Base-by-base conservation (phyloP, 495 filamentous ascomycete genomes). In the Daldinia decipiens region DNA sequence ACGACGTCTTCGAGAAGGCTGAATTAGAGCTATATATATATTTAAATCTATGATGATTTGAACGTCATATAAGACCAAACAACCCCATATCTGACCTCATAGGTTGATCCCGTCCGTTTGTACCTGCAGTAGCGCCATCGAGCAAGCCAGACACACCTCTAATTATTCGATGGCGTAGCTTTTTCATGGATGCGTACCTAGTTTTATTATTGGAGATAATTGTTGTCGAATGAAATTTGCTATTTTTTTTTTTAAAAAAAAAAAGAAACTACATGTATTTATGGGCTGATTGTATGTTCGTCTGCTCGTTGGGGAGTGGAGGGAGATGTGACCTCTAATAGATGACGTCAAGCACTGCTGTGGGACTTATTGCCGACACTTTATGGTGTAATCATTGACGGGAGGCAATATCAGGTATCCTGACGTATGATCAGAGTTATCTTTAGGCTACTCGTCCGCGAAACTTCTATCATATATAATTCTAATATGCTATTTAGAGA, bases 81-180 rank as follows among this genome's bases (percentile, higher is more conserved):
- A 17, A 13, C 15, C 21, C 43, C 40, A 54, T 53, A 9, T 34
- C 27, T 70, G 67, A 64, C 60, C 43, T 70, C 67, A 70, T 63
- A 12, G 27, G 29, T 60, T 36, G 47, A 17, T 32, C 31, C 15
- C 40, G 17, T 26, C 27, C 19, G 45, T 31, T 56, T 70, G 67
- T 65, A 55, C 55, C 54, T 65, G 61, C 55, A 65, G 54, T 65
- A 61, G 67, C 17, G 43, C 13, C 31, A 47, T 15, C 50, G 31
- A 59, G 19, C 19, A 26, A 40, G 11, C 47, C 19, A 40, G 51
- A 31, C 4, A 54, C 26, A 67, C 38, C 4, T 31, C 15, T n/a
- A n/a, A 15, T 15, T 40, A 40, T 34, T 5, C 3, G 2, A 34
- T 9, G 5, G 9, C 11, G 2, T 34, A 34, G 32, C 9, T 34